Conservation (phyloP, 768 basidiomycete genomes). For the Agaricus blazei region DNA sequence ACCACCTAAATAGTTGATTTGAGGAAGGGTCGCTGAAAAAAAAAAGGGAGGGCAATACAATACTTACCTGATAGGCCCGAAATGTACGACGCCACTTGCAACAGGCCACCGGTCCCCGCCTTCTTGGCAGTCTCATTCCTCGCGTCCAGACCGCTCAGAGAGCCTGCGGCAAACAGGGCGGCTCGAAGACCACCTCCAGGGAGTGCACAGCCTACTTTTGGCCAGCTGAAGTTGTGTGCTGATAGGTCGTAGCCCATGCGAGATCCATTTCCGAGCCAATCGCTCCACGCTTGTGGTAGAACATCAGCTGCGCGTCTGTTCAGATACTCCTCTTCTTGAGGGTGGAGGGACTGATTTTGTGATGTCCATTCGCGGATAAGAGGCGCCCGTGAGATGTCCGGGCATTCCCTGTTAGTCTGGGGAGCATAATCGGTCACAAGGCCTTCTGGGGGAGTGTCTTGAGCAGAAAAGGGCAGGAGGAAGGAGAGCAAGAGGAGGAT, state of each 20-base stretch:
- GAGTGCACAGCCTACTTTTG: constrained; percentile 58
- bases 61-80: constrained; percentile 56
- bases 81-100: constrained; percentile 69
- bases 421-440: constrained; percentile 50
- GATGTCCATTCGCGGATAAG: constrained; percentile 50
- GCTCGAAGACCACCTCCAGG: constrained; percentile 71
- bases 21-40: not conserved
- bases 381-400: constrained; percentile 38
- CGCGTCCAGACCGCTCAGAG: constrained; percentile 54
- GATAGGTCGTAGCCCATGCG: constrained; percentile 48
- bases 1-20: constrained; percentile 36
- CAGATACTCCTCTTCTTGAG: constrained; percentile 45
- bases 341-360: constrained; percentile 44
- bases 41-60: not conserved
- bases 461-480: not conserved
- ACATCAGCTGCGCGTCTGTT: constrained; percentile 31
- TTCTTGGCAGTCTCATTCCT: constrained; percentile 53
- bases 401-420: constrained; percentile 40
- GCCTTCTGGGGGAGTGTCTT: not conserved
- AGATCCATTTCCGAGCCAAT: constrained; percentile 55
- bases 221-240: constrained; percentile 31
- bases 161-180: constrained; percentile 60
- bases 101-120: constrained; percentile 59
- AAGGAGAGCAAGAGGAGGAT: not conserved
- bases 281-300: constrained; percentile 46